These are phyloP conservation scores for Linanthus parryae DNA, from an alignment of 148 eudicot species.

Conservation along the genomic window DNA sequence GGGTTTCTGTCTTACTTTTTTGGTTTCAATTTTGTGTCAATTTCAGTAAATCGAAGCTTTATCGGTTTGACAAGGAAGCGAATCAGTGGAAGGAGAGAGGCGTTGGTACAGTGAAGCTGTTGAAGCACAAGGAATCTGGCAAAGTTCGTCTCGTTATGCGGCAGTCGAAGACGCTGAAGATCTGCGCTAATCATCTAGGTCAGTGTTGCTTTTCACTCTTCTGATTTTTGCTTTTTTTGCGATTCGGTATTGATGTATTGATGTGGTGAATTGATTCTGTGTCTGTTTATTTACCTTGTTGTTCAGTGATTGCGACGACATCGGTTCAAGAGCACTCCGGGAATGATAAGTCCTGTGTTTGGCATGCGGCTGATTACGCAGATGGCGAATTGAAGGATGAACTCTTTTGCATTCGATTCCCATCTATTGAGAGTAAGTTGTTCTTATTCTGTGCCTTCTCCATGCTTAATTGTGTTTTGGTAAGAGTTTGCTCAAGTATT, in stretches of 20 bases:
- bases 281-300: neutral
- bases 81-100: slow-evolving; percentile 98
- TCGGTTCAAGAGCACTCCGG: slow-evolving; percentile 86
- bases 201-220: slow-evolving; percentile 8
- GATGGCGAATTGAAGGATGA: slow-evolving; percentile 92
- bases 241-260: too few species aligned
- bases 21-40: too few species aligned
- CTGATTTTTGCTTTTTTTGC: neutral
- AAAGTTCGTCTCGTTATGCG: slow-evolving; percentile 88
- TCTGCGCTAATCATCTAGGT: slow-evolving; percentile 91
- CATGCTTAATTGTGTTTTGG: too few species aligned
- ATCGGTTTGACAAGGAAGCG: slow-evolving; percentile 74
- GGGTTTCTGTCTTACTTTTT: too few species aligned
- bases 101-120: slow-evolving; percentile 70
- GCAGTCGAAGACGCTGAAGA: slow-evolving; percentile 83
- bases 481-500: too few species aligned
- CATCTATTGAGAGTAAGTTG: slow-evolving; percentile 63
- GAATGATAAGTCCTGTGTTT: slow-evolving; percentile 84
- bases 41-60: slow-evolving; percentile 58
- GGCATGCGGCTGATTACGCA: slow-evolving; percentile 87
- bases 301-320: slow-evolving; percentile 51
- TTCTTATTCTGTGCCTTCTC: too few species aligned
- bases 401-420: slow-evolving; percentile 61
- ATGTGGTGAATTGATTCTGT: neutral
- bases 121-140: slow-evolving; percentile 71